phyloP scores from a whole-genome alignment of 2,329 filamentous ascomycete genomes.

The Exophiala sideris region DNA sequence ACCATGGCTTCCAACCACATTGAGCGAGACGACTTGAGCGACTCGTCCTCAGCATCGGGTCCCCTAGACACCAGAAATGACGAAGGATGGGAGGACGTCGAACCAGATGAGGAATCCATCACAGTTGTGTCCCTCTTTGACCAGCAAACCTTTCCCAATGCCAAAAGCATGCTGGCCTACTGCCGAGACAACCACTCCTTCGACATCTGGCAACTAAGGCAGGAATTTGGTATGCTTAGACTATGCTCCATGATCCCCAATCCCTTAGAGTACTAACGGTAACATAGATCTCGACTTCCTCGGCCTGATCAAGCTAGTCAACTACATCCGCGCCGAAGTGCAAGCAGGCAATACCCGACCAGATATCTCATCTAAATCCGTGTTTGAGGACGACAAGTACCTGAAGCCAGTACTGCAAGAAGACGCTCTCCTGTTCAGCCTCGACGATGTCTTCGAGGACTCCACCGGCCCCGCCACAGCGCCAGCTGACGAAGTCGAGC shows the following conservation, averaged over 20 bases:
- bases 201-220: constrained; percentile 61
- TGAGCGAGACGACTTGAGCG: constrained; percentile 10
- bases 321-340: constrained; percentile 56
- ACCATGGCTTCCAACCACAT: constrained; percentile 3
- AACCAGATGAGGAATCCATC: constrained; percentile 60
- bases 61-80: constrained; percentile 43
- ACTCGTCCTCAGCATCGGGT: constrained; percentile 32
- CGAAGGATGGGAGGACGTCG: constrained; percentile 57
- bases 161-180: constrained; percentile 63
- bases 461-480: constrained; percentile 21
- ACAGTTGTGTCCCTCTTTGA: constrained; percentile 67
- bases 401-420: constrained; percentile 83
- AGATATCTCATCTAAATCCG: constrained; percentile 56
- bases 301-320: constrained; percentile 70
- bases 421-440: constrained; percentile 79
- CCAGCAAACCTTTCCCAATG: constrained; percentile 62
- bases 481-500: constrained; percentile 51
- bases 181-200: constrained; percentile 65
- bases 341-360: constrained; percentile 47
- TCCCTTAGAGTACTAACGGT: constrained; percentile 21
- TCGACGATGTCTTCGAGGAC: constrained; percentile 69
- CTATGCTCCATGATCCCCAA: neutral
- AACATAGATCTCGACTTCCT: constrained; percentile 63
- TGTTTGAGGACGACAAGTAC: constrained; percentile 74
- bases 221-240: constrained; percentile 41